A percentile compares a stretch with the other conserved stretches of the same genome.
These are phyloP conservation scores for Fusarium denticulatum DNA, from an alignment of 2,329 filamentous ascomycete species.

Conservation along the genomic window DNA sequence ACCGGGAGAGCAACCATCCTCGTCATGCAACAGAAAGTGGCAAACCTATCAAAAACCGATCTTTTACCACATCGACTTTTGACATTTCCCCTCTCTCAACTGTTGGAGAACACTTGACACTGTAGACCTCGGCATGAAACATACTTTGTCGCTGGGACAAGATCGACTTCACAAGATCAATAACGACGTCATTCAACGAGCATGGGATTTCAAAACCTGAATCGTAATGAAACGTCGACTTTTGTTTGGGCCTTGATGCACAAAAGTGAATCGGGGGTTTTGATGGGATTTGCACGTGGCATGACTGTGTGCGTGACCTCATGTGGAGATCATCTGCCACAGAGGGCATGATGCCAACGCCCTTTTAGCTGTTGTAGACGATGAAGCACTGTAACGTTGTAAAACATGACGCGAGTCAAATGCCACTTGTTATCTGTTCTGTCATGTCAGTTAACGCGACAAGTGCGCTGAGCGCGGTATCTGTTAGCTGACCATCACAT, in stretches of 20 bases:
- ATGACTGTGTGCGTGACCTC: constrained; percentile 36
- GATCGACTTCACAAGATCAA: constrained; percentile 8
- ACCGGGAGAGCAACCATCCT: constrained; percentile 8
- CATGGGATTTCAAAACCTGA: constrained; percentile 10
- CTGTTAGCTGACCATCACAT: background rate
- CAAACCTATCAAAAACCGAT: background rate
- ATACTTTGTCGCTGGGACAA: background rate
- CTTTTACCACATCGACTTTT: background rate
- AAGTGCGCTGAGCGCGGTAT: background rate
- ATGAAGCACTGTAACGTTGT: constrained; percentile 18
- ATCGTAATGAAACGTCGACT: constrained; percentile 13
- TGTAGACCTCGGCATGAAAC: background rate
- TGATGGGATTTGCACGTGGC: constrained; percentile 20
- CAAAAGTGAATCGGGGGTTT: background rate
- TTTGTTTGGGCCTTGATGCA: background rate
- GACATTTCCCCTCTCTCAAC: background rate
- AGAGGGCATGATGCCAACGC: constrained; percentile 30
- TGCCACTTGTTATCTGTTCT: background rate
- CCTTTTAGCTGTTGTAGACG: background rate
- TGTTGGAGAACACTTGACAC: background rate
- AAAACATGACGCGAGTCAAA: background rate
- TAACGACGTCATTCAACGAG: constrained; percentile 15
- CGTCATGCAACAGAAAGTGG: background rate
- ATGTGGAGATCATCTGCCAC: constrained; percentile 41
- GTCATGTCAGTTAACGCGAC: background rate